Base-by-base conservation (phyloP, 495 filamentous ascomycete genomes). In the Astrothelium subdiscretum region DNA sequence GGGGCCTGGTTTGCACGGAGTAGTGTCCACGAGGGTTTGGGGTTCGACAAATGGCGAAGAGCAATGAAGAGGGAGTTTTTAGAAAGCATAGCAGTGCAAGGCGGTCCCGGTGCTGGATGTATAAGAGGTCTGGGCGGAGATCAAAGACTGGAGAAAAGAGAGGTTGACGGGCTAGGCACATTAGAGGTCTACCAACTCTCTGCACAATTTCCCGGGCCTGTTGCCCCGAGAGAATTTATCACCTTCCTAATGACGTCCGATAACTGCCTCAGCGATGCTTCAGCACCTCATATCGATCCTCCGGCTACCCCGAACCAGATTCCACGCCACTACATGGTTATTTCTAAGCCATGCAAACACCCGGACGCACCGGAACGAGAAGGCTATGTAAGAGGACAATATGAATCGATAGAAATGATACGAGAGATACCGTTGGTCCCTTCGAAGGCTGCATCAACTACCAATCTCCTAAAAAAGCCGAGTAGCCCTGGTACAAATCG, bases 401-500 rank as follows among this genome's bases (percentile, higher is more conserved):
- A 96, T 73, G 92, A 97, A 76, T 91, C 87, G 15, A 87, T 97
- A 26, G 92, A 97, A 72, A 81, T 96, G 60, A 89, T 97, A 59
- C 80, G 94, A 43, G 94, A 97, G 75, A 79, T 96, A 31, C 85
- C 85, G 0, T 74, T 77, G 63, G 18, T 71, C 38, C 58, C 66
- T 11, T 63, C 54, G 27, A 73, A 69, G 61, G 60, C 72, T 29
- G 51, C 62, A 31, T 77, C 75, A 13, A 72, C 72, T 1, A 66
- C 74, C 20, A 69, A 77, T 61, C 65, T 75, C 5, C 52, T 69
- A n/a, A 66, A n/a, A 43, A 57, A 58, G 10, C 68, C 66, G 48
- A 59, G 63, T 31, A 31, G 31, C 54, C 11, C 60, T 65, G 13
- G 64, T 51, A 38, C 3, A 48, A 48, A n/a, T 48, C 60, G 77